These are phyloP conservation scores for Sarocladium strictum DNA, from an alignment of 2,329 filamentous ascomycete species.

Conservation along the genomic window DNA sequence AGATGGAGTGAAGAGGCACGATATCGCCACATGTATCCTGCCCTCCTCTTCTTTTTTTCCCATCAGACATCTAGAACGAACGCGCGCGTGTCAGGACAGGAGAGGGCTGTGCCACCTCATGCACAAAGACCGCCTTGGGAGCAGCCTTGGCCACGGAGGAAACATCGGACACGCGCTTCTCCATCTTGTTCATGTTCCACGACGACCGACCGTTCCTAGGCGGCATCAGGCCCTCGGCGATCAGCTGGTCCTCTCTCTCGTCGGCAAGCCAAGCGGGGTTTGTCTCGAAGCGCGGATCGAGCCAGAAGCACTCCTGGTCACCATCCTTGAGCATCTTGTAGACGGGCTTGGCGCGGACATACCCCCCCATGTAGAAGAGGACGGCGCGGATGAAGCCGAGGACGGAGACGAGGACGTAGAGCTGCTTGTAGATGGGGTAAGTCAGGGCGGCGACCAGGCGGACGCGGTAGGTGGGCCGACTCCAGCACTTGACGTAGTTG, in stretches of 20 bases:
- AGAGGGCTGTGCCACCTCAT: neutral
- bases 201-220: neutral
- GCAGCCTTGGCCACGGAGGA: neutral
- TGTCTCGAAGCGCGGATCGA: neutral
- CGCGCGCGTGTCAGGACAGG: neutral
- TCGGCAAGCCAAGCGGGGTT: neutral
- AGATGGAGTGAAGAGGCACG: too few species aligned
- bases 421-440: neutral
- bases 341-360: neutral
- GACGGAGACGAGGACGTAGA: neutral
- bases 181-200: neutral
- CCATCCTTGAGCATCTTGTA: neutral
- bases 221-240: neutral
- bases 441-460: neutral
- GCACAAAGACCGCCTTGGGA: neutral
- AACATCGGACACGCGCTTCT: neutral
- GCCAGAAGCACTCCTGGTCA: neutral
- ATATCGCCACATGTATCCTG: too few species aligned
- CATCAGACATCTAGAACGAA: too few species aligned
- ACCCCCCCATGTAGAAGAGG: neutral
- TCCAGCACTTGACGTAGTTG: constrained; percentile 2
- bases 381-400: neutral
- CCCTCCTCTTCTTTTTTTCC: too few species aligned
- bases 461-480: neutral
- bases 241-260: neutral